Evolutionary conservation across 352 stramenopile genomes (phyloP), one percentile per base, ranked within the genome.

Genomic region (Globisporangium nodosum): DNA sequence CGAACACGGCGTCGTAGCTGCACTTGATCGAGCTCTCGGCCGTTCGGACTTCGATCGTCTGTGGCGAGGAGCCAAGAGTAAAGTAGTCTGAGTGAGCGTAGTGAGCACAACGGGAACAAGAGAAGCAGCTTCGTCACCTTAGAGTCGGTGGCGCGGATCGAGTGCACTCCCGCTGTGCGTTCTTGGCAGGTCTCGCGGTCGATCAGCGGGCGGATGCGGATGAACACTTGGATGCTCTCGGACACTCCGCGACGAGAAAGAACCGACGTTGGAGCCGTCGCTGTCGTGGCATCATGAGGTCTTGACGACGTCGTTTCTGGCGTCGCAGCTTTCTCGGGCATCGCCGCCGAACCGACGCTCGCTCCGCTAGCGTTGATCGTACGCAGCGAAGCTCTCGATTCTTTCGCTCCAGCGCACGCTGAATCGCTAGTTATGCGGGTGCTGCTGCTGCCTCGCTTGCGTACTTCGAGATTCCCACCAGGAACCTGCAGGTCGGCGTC

Each of bases 211-310:
- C 85, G 79, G 45, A 94, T 92, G 30, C 83, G 85, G 42, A 94
- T 84, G 40, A 92, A 88, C 1, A 94, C 85, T 59, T 94, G 83
- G 40, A 93, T 94, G 58, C 79, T 88, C 61, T 93, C 84, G 0
- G 83, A 81, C 1, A 60, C 64, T 2, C 69, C 63, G 60, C 61
- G 56, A 12, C 59, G 69, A 53, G 27, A 37, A 12, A 52, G 47
- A 11, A 49, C 12, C 33, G 64, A 51, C 4, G 39, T 9, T 3
- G 54, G 5, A 40, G 43, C 49, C 20, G 48, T 12, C 52, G 49
- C 7, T 35, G 16, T 8, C 7, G 52, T 47, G 45, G 46, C 15
- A 18, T 42, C 20, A 18, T 48, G 27, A 9, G n/a, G 1, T 4
- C 49, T 15, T 3, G 56, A 8, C 4, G 12, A 13, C 39, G 42